These are phyloP conservation scores for Yamadazyma buinensis DNA, from an alignment of 1,139 yeast genomes.

Conservation along the genomic window DNA sequence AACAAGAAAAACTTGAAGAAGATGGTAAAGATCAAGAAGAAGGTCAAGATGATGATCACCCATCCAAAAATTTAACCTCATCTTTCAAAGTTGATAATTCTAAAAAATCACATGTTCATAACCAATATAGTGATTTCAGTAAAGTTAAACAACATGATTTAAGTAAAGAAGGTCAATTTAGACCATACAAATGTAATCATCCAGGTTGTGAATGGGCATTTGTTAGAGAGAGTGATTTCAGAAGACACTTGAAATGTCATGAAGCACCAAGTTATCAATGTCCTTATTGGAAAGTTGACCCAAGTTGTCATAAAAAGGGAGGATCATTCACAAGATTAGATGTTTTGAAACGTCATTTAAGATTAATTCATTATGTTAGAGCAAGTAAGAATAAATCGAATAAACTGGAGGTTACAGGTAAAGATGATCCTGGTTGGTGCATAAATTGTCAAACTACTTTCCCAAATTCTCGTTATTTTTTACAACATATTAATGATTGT, in stretches of 20 bases:
- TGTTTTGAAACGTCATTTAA: slow-evolving; percentile 65
- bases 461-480: slow-evolving; percentile 51
- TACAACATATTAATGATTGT: slow-evolving; percentile 66
- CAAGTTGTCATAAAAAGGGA: slow-evolving; percentile 68
- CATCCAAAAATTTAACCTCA: neutral
- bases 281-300: slow-evolving; percentile 65
- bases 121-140: slow-evolving; percentile 8
- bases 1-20: neutral
- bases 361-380: slow-evolving; percentile 60
- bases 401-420: slow-evolving; percentile 11
- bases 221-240: slow-evolving; percentile 60
- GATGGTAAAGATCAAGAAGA: neutral
- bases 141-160: slow-evolving; percentile 7
- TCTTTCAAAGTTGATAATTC: slow-evolving; percentile 1
- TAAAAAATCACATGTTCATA: slow-evolving; percentile 6
- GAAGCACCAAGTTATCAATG: slow-evolving; percentile 62
- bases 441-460: slow-evolving; percentile 59
- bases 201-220: slow-evolving; percentile 66
- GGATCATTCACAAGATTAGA: slow-evolving; percentile 70
- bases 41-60: neutral
- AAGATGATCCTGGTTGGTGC: slow-evolving; percentile 62
- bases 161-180: slow-evolving; percentile 6
- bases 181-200: slow-evolving; percentile 44
- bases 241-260: slow-evolving; percentile 64
- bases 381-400: slow-evolving; percentile 29